Conservation (phyloP, 768 basidiomycete genomes). For the Mycena capillaripes region DNA sequence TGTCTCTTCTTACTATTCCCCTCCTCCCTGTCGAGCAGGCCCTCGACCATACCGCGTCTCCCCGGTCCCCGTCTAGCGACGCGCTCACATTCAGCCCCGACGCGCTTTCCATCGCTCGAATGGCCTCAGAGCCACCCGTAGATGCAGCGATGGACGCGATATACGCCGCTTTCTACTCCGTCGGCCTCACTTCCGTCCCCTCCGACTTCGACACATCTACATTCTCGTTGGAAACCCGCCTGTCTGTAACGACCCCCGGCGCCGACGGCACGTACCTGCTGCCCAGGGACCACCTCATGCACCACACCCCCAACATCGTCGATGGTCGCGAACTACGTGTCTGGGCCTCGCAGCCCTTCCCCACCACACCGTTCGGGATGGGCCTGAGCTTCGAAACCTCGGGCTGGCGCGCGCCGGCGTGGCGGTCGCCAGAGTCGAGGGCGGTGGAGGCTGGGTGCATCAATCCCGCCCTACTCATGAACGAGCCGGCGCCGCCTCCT, state of each 20-base stretch:
- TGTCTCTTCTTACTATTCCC: not conserved
- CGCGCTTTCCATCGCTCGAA: too few species aligned
- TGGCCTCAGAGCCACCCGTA: too few species aligned
- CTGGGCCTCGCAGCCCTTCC: not conserved
- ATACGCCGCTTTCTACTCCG: not conserved
- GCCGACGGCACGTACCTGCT: not conserved
- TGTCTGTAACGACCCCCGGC: not conserved
- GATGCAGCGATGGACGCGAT: not conserved
- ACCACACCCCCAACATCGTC: not conserved
- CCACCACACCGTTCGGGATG: slow-evolving; percentile 12
- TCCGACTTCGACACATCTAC: not conserved
- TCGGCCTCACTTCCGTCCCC: not conserved
- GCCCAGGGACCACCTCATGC: not conserved
- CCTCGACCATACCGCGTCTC: not conserved
- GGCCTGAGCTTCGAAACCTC: slow-evolving; percentile 3
- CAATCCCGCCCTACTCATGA: slow-evolving; percentile 4
- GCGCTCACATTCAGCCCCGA: not conserved
- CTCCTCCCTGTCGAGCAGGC: not conserved
- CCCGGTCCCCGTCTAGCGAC: too few species aligned
- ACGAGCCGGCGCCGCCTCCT: not conserved
- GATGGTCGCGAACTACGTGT: not conserved
- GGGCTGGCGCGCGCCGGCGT: slow-evolving; percentile 9
- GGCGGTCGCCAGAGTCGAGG: not conserved
- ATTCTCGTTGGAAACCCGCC: not conserved
- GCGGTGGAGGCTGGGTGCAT: not conserved